These are phyloP conservation scores for Moesziomyces sp. DNA, from an alignment of 1,284 basidiomycete species.

Conservation along the genomic window DNA sequence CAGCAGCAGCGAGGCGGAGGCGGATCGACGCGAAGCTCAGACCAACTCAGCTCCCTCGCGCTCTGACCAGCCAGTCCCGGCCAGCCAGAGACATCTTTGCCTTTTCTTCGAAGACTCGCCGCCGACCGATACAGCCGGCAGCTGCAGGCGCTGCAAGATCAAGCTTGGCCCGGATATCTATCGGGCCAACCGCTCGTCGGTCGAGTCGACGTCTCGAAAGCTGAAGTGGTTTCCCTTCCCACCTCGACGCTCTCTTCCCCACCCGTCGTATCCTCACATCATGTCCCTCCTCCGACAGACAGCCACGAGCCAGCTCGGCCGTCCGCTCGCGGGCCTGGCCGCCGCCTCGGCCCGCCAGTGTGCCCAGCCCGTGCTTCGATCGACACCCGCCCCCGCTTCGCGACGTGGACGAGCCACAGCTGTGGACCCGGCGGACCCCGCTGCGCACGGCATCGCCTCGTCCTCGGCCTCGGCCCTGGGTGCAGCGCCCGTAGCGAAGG, in stretches of 20 bases:
- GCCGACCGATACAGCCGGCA: no score
- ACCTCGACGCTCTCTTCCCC: background rate
- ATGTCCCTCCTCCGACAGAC: conserved; percentile 49
- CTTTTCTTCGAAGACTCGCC: no score
- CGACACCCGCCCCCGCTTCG: conserved; percentile 16
- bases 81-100: no score
- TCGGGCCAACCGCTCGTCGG: no score
- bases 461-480: conserved; percentile 10
- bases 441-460: conserved; percentile 19
- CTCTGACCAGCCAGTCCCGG: no score
- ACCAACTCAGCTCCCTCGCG: no score
- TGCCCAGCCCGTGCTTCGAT: conserved; percentile 17
- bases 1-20: no score
- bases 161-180: no score
- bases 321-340: conserved; percentile 23
- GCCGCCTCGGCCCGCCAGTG: conserved; percentile 23
- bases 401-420: conserved; percentile 49
- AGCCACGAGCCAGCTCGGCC: conserved; percentile 22
- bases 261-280: background rate
- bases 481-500: conserved; percentile 5
- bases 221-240: background rate
- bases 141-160: no score
- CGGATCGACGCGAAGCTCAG: no score
- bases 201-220: no score
- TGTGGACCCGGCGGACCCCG: conserved; percentile 40